Evolutionary conservation across 345 rosid species (phyloP).

Genomic region (Noccaea caerulescens): DNA sequence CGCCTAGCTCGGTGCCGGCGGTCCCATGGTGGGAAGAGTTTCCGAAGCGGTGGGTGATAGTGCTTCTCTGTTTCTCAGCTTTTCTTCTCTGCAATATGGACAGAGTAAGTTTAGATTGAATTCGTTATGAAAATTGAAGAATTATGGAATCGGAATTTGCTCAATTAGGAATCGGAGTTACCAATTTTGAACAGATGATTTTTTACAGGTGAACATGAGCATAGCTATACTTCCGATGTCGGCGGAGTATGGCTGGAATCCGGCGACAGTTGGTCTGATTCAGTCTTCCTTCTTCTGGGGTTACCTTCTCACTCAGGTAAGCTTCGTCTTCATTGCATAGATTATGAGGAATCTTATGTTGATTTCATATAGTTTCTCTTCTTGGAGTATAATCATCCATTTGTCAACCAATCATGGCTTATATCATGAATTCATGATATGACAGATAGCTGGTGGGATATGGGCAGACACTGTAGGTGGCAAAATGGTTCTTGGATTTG

Average conservation of each 20-base stretch:
- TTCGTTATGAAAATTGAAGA: background rate
- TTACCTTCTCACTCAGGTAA: constrained; percentile 90
- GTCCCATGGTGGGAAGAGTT: constrained; percentile 85
- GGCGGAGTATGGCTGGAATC: constrained; percentile 87
- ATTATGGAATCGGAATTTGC: background rate
- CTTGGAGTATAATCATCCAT: no score
- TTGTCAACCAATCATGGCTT: no score
- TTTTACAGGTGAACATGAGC: constrained; percentile 92
- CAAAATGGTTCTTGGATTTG: constrained; percentile 82
- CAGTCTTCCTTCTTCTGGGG: constrained; percentile 99
- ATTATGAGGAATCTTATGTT: no score
- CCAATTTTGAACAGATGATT: constrained; percentile 35
- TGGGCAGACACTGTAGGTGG: constrained; percentile 98
- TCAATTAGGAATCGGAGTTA: constrained; percentile 29
- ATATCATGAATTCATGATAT: background rate
- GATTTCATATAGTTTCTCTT: no score
- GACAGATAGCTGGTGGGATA: constrained; percentile 92
- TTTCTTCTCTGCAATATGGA: constrained; percentile 95
- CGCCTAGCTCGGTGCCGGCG: constrained; percentile 32
- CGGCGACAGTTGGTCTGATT: constrained; percentile 82
- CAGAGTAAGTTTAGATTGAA: constrained; percentile 53
- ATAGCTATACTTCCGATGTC: constrained; percentile 99
- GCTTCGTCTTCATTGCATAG: constrained; percentile 1
- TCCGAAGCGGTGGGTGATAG: constrained; percentile 92
- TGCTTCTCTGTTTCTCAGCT: constrained; percentile 79